A percentile compares a stretch with the other conserved stretches of the same genome.
phyloP scores from a whole-genome alignment of 345 rosid genomes.

The Euclidium syriacum region DNA sequence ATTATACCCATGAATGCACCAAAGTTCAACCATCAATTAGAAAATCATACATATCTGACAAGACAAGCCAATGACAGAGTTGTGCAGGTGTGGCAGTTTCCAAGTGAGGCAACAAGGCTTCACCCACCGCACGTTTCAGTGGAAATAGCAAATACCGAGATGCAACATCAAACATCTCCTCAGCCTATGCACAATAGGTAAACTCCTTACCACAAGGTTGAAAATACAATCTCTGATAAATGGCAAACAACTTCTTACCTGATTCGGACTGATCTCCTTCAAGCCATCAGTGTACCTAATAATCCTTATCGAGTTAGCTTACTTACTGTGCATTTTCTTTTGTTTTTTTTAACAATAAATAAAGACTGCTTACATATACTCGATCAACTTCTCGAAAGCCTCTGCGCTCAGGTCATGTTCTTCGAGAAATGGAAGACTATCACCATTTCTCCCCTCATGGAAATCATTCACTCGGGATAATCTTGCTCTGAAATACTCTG shows the following conservation, averaged over 20 bases:
- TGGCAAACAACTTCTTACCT: constrained; percentile 40
- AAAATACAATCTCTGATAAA: background rate
- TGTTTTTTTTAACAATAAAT: background rate
- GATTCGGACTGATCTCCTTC: constrained; percentile 71
- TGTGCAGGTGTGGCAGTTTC: constrained; percentile 83
- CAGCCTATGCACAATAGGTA: constrained; percentile 56
- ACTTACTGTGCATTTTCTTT: background rate
- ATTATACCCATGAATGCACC: too few relatives aligned
- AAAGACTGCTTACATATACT: constrained; percentile 68
- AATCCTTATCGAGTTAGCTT: constrained; percentile 20
- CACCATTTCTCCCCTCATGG: constrained; percentile 47
- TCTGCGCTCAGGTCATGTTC: constrained; percentile 83
- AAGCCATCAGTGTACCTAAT: constrained; percentile 95
- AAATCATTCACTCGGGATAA: constrained; percentile 73
- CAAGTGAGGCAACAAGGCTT: constrained; percentile 69
- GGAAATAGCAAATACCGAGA: constrained; percentile 92
- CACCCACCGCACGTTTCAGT: constrained; percentile 95
- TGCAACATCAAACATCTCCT: constrained; percentile 94
- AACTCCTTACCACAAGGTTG: background rate
- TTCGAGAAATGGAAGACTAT: constrained; percentile 62
- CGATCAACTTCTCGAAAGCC: constrained; percentile 85
- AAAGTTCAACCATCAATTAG: background rate
- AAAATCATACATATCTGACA: constrained; percentile 77
- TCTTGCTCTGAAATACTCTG: constrained; percentile 92
- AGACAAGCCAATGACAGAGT: constrained; percentile 79